Conservation (phyloP, 257 asterid species). For the Ocimum tenuiflorum region DNA sequence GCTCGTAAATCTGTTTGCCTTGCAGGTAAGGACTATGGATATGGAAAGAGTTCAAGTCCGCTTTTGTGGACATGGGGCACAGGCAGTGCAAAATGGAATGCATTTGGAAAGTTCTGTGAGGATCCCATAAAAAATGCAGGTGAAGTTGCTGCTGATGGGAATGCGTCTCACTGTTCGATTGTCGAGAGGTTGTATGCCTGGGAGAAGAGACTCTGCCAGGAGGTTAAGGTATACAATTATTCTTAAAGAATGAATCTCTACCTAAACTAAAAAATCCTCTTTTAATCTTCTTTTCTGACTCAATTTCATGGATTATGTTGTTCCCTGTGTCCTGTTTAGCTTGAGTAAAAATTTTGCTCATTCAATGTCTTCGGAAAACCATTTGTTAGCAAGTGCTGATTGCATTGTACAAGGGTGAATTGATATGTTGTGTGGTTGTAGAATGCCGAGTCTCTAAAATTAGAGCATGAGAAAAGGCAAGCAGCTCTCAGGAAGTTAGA, state of each 20-base stretch:
- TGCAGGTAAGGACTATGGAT: slow-evolving; percentile 40
- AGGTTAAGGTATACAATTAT: slow-evolving; percentile 66
- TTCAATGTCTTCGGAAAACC: neutral
- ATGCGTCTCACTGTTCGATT: slow-evolving; percentile 64
- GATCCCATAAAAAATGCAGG: slow-evolving; percentile 45
- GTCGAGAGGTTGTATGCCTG: slow-evolving; percentile 78
- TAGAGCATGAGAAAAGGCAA: slow-evolving; percentile 72
- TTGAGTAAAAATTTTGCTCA: neutral
- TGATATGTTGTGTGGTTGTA: slow-evolving; percentile 18
- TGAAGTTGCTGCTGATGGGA: slow-evolving; percentile 25
- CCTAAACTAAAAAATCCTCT: neutral
- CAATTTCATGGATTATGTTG: too few species aligned
- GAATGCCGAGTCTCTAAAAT: slow-evolving; percentile 70
- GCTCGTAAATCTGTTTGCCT: neutral
- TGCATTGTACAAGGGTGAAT: neutral
- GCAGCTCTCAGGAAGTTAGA: slow-evolving; percentile 65
- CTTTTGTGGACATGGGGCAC: slow-evolving; percentile 69
- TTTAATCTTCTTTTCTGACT: neutral
- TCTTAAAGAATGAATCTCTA: neutral
- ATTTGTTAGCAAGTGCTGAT: neutral
- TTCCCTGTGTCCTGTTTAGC: too few species aligned
- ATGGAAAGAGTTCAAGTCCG: slow-evolving; percentile 47
- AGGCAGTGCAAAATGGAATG: slow-evolving; percentile 71
- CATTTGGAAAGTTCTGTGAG: slow-evolving; percentile 71
- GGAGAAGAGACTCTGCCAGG: slow-evolving; percentile 87